Conservation (phyloP, 768 basidiomycete species). For the Gloeopeniophorella convolvens region DNA sequence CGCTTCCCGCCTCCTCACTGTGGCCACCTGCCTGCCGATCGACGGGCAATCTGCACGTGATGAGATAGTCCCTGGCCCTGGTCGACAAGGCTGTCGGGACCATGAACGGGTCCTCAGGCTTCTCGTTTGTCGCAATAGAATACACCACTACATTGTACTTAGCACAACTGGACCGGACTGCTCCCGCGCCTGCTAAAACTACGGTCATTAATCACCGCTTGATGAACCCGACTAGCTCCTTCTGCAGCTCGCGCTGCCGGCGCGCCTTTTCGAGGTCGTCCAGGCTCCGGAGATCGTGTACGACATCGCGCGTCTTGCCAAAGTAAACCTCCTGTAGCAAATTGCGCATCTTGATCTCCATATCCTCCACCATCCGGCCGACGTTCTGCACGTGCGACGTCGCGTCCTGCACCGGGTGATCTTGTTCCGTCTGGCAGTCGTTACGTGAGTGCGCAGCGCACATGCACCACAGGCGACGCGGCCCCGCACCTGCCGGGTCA, state of each 20-base stretch:
- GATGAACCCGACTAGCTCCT: conserved; percentile 83
- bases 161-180: too few species aligned
- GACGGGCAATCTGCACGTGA: too few species aligned
- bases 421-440: conserved; percentile 71
- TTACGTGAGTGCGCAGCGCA: background rate
- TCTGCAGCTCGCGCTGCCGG: conserved; percentile 80
- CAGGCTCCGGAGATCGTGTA: conserved; percentile 83
- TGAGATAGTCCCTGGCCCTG: too few species aligned
- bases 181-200: too few species aligned
- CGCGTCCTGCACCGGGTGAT: conserved; percentile 71
- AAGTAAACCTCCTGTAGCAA: conserved; percentile 92
- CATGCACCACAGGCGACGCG: conserved; percentile 22
- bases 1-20: background rate
- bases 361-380: conserved; percentile 96
- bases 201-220: conserved; percentile 30
- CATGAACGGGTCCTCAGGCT: background rate
- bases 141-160: background rate
- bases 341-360: conserved; percentile 99
- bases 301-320: conserved; percentile 93
- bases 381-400: conserved; percentile 88
- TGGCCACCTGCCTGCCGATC: background rate
- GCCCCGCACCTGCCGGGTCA: conserved; percentile 95
- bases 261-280: conserved; percentile 80
- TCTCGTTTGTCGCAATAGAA: background rate
- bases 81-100: too few species aligned